Base-by-base conservation (phyloP, 345 rosid genomes). In the Aegle marmelos region DNA sequence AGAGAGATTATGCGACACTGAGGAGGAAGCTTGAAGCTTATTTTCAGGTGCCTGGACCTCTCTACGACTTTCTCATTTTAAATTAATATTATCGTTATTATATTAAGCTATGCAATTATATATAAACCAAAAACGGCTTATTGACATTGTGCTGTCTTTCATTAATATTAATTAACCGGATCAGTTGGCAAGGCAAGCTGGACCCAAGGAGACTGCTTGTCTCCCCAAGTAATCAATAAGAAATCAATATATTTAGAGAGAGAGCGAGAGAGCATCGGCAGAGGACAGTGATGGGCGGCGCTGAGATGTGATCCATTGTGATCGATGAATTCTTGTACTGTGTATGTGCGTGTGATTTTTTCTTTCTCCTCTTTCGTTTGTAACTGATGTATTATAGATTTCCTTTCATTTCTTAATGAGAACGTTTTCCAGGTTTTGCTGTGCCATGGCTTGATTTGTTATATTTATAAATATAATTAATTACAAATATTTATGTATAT, bases 11-110 rank as follows among this genome's bases (percentile, higher is more conserved):
- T 77, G 79, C 97, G 76, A 85, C 92, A 2, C 85, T 94, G 78
- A 90, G 76, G 82, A 91, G 76, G 92, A 94, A 90, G 80, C 93
- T 94, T 78, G 98, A 91, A 87, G 77, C 91, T 79, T 94, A 94
- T 78, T 94, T 93, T 79, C 97, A 92, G 98, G 98, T 82, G 75
- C 28, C 33, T 30, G 45, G 27, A 2, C 6, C 31, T 75, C 8
- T 30, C 48, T 17, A 24, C n/a, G 48, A 27, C 4, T 36, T 9
- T n/a, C 11, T 25, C 45, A n/a, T 4, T 24, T 75, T 60, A 24
- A 19, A 27, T 25, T 27, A 11, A 11, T 30, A 41, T 37, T 28
- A 13, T n/a, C n/a, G n/a, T n/a, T n/a, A n/a, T n/a, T n/a, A 4
- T 5, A 16, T 53, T 17, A 53, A 0, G 57, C 57, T 69, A 33